Percentiles rank a stretch among this genome's conserved stretches.
These are phyloP conservation scores for Podila verticillata DNA, from an alignment of 192 early-diverging fungal genomes.

Conservation along the genomic window DNA sequence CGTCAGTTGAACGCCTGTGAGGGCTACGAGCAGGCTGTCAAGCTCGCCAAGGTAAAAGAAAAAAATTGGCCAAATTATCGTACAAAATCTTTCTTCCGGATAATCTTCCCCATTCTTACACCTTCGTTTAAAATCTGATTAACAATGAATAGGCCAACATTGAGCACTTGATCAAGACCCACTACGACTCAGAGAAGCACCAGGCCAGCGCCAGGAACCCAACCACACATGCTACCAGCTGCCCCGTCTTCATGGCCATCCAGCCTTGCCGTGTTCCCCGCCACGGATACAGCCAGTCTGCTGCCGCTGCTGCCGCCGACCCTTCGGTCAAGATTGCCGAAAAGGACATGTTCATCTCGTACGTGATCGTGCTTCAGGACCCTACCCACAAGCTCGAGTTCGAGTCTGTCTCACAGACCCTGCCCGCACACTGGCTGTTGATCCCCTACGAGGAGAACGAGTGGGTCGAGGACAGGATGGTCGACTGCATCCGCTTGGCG, in stretches of 20 bases:
- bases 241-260: constrained; percentile 70
- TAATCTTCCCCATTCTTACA: too few species aligned
- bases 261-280: constrained; percentile 60
- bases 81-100: too few species aligned
- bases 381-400: constrained; percentile 64
- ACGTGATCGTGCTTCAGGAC: constrained; percentile 59
- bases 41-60: constrained; percentile 58
- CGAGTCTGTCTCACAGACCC: constrained; percentile 61
- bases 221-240: constrained; percentile 51
- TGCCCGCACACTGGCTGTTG: constrained; percentile 64
- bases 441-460: constrained; percentile 72
- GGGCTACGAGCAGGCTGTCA: constrained; percentile 61
- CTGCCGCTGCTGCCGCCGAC: constrained; percentile 7
- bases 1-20: constrained; percentile 68
- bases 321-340: constrained; percentile 10
- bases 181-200: constrained; percentile 49
- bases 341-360: constrained; percentile 50
- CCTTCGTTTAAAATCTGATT: too few species aligned
- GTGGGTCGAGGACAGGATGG: constrained; percentile 71
- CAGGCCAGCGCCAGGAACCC: constrained; percentile 26
- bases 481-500: constrained; percentile 55
- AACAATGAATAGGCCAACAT: constrained; percentile 58
- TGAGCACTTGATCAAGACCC: constrained; percentile 62
- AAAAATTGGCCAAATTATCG: not conserved
- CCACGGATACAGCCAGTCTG: constrained; percentile 32